Evolutionary conservation across 768 basidiomycete species (phyloP).

Genomic region (Tephrocybe rancida): DNA sequence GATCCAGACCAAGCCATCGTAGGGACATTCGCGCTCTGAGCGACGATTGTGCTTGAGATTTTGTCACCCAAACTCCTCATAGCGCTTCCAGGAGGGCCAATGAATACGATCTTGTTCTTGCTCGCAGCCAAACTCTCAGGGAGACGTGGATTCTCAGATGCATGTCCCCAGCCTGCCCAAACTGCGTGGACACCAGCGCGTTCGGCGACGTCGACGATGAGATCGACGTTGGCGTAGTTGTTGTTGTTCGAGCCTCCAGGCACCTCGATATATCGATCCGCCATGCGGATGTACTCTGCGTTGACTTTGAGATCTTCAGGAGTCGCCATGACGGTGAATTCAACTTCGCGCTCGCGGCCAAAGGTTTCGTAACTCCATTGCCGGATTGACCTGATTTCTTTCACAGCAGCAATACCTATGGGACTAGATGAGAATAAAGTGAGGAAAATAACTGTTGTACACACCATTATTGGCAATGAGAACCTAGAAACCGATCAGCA

Average conservation of each 20-base stretch:
- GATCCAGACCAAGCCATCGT: slow-evolving; percentile 99
- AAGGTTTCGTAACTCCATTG: slow-evolving; percentile 99
- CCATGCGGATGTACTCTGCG: slow-evolving; percentile 99
- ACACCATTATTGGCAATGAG: slow-evolving; percentile 98
- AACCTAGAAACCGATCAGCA: slow-evolving; percentile 53
- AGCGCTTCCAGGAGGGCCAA: slow-evolving; percentile 97
- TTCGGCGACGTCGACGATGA: slow-evolving; percentile 98
- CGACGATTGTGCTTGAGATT: slow-evolving; percentile 99
- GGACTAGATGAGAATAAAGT: slow-evolving; percentile 7
- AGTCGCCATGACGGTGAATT: slow-evolving; percentile 99
- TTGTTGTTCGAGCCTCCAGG: slow-evolving; percentile 99
- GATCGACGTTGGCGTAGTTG: slow-evolving; percentile 99
- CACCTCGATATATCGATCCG: slow-evolving; percentile 98
- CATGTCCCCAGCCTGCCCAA: slow-evolving; percentile 99
- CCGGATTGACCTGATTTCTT: slow-evolving; percentile 97
- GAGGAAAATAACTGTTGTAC: slow-evolving; percentile 10
- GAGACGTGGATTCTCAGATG: slow-evolving; percentile 96
- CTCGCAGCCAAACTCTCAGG: slow-evolving; percentile 92
- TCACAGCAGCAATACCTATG: slow-evolving; percentile 96
- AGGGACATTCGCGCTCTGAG: slow-evolving; percentile 93
- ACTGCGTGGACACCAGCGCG: slow-evolving; percentile 97
- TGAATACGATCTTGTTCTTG: slow-evolving; percentile 97
- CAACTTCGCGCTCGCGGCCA: slow-evolving; percentile 92
- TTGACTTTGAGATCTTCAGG: slow-evolving; percentile 99
- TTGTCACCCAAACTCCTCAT: slow-evolving; percentile 99